These are phyloP conservation scores for Schoenoplectus triqueter DNA, from an alignment of 202 grass and related monocot genomes.

Conservation along the genomic window DNA sequence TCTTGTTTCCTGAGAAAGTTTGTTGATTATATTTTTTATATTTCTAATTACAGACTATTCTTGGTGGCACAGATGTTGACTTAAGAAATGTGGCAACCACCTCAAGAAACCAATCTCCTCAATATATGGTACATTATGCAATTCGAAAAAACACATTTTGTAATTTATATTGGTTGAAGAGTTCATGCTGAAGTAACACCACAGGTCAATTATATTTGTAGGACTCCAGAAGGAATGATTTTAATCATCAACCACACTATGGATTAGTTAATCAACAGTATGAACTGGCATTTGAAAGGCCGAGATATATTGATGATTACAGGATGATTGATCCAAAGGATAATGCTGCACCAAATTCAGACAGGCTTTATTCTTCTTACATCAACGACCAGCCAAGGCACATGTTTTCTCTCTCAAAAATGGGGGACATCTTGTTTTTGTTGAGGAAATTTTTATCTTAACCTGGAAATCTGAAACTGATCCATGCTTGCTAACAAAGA, in stretches of 20 bases:
- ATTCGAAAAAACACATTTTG: background rate
- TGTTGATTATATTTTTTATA: constrained; percentile 24
- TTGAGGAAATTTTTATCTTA: constrained; percentile 5
- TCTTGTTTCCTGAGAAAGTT: constrained; percentile 29
- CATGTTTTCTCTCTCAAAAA: background rate
- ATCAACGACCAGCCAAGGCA: constrained; percentile 35
- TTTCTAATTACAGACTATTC: constrained; percentile 60
- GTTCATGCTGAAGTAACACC: constrained; percentile 34
- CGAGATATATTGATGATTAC: constrained; percentile 40
- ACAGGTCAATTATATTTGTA: constrained; percentile 38
- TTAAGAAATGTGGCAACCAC: constrained; percentile 46
- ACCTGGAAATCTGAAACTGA: background rate
- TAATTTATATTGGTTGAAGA: background rate
- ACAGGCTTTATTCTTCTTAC: constrained; percentile 35
- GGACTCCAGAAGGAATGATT: constrained; percentile 52
- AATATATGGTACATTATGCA: constrained; percentile 48
- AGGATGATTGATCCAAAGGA: constrained; percentile 36
- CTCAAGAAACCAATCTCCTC: constrained; percentile 51
- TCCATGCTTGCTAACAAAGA: background rate
- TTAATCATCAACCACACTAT: constrained; percentile 58
- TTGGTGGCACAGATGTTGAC: constrained; percentile 54
- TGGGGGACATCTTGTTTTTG: background rate
- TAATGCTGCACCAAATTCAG: constrained; percentile 36
- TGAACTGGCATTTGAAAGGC: constrained; percentile 45
- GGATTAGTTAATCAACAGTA: constrained; percentile 51